Conservation (phyloP, 2,329 filamentous ascomycete genomes). For the Ophiostoma perfectum region DNA sequence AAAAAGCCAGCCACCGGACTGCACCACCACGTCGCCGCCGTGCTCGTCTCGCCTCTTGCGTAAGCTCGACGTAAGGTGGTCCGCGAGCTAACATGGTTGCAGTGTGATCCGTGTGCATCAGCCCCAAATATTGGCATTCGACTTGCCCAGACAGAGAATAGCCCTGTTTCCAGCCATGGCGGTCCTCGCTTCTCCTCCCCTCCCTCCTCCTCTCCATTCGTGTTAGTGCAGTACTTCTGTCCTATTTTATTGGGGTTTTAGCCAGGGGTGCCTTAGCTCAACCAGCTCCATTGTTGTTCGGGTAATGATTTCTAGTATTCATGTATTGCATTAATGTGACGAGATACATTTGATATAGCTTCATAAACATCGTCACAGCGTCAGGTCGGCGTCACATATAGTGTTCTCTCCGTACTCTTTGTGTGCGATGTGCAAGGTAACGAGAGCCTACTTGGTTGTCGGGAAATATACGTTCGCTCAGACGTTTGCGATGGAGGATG, state of each 20-base stretch:
- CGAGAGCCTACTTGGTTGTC: neutral
- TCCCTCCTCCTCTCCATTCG: neutral
- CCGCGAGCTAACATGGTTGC: neutral
- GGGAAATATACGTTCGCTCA: neutral
- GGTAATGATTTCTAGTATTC: no score
- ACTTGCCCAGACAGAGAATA: conserved; percentile 4
- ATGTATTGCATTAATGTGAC: no score
- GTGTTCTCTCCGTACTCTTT: no score
- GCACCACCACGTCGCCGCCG: no score
- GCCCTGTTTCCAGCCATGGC: neutral
- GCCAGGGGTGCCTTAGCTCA: neutral
- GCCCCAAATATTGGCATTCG: conserved; percentile 1
- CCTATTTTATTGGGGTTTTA: neutral
- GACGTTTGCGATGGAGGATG: neutral
- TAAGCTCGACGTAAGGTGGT: neutral
- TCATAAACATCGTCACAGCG: neutral
- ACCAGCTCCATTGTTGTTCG: no score
- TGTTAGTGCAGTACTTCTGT: conserved; percentile 2
- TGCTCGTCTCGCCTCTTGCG: neutral
- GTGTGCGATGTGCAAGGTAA: no score
- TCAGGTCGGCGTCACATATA: no score
- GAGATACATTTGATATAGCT: neutral
- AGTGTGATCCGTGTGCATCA: conserved; percentile 6
- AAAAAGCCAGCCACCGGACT: no score
- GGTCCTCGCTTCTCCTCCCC: neutral